Conservation (phyloP, 116 monocot genomes). For the Cymodocea nodosa region DNA sequence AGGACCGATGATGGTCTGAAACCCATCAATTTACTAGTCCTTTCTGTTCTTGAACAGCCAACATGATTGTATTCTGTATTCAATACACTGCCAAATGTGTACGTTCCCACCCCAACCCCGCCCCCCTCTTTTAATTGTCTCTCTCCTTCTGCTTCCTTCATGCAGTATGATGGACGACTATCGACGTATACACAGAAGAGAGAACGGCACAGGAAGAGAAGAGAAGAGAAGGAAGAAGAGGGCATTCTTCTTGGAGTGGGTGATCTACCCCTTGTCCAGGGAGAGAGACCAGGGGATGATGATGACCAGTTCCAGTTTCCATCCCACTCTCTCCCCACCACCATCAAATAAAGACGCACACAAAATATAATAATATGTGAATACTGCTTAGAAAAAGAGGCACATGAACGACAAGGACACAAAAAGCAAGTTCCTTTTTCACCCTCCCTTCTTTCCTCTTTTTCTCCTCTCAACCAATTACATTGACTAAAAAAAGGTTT, state of each 20-base stretch:
- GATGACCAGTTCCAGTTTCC: too few species aligned
- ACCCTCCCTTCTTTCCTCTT: conserved; percentile 1
- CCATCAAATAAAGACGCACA: neutral
- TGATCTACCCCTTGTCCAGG: conserved; percentile 2
- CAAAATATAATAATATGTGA: neutral
- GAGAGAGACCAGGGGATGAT: conserved; percentile 1
- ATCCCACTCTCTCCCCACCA: neutral
- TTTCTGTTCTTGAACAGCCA: neutral
- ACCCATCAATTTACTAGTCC: too few species aligned
- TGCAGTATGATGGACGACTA: too few species aligned
- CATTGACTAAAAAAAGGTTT: neutral
- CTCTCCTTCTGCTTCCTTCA: too few species aligned
- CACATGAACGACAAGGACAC: conserved; percentile 19
- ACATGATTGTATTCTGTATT: neutral
- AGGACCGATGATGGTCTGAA: too few species aligned
- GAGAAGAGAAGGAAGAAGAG: neutral
- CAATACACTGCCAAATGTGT: conserved; percentile 2
- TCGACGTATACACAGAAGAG: too few species aligned
- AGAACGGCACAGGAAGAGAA: neutral
- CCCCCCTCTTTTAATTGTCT: too few species aligned
- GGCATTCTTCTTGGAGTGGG: neutral
- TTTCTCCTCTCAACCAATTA: neutral
- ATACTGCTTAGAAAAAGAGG: neutral
- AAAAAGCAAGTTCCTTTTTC: conserved; percentile 13
- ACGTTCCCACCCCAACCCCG: too few species aligned